Evolutionary conservation across 176 grass and related monocot species (phyloP), one percentile per base, ranked within the genome.

Genomic region (Hordeum vulgare): DNA sequence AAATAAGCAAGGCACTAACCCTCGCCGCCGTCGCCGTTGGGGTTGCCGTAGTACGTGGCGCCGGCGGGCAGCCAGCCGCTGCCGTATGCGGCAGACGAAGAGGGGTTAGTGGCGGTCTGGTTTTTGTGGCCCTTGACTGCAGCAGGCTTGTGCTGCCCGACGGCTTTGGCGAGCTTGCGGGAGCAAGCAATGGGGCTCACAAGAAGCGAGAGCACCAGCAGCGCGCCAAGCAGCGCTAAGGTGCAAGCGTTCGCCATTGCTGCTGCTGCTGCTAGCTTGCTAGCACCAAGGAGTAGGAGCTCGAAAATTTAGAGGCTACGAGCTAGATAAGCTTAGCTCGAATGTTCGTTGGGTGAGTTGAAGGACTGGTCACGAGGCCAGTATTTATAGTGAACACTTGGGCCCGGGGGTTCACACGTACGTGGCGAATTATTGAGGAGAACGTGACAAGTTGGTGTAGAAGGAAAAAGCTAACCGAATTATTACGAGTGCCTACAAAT

Each of bases 31-130:
- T 91, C 92, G 78, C 94, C 92, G 39, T 87, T 61, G 12, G 94
- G 88, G 8, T 81, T 68, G 17, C 94, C 94, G 66, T 97, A 97
- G 66, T 93, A 97, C 34, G 94, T 97, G 34, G 94, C 92, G 66
- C 92, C 90, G 57, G 79, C 94, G 3, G 81, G 37, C 25, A 82
- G 18, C 94, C 94, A 97, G 21, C 75, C 72, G 5, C 70, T 36
- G 24, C 70, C 61, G 70, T 89, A 89, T 31, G 49, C 47, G 31
- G 49, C 58, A 20, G 42, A 26, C 44, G 15, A 37, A 11, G 77
- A 64, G 64, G 69, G 76, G 27, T 35, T 70, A 5, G 47, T n/a
- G 25, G 40, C 25, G 35, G 77, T 88, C 66, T 81, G 7, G 72
- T 81, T 88, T 47, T 27, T 14, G 42, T 33, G 83, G 31, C 44